Conservation (phyloP, 2,329 filamentous ascomycete species). For the Trichoderma sp. region DNA sequence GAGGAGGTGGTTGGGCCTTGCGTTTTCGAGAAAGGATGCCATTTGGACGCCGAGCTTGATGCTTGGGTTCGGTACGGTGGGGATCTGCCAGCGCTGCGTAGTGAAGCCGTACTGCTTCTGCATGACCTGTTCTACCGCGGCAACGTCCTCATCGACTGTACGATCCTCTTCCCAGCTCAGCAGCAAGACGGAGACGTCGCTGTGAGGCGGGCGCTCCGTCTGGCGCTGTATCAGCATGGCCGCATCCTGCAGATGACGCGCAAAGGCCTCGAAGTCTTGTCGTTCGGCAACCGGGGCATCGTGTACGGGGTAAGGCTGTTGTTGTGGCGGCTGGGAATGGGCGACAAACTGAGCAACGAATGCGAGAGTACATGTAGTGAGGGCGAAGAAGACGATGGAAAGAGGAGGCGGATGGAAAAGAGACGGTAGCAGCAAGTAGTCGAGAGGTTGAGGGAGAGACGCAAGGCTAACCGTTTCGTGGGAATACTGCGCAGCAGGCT, state of each 20-base stretch:
- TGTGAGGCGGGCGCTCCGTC: slow-evolving; percentile 59
- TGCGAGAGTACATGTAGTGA: background rate
- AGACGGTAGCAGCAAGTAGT: background rate
- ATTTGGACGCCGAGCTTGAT: slow-evolving; percentile 63
- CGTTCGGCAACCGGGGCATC: slow-evolving; percentile 49
- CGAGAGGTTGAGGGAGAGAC: background rate
- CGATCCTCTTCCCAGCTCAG: slow-evolving; percentile 64
- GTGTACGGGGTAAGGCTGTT: slow-evolving; percentile 41
- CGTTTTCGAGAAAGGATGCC: slow-evolving; percentile 59
- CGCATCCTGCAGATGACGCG: slow-evolving; percentile 67
- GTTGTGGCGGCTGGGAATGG: slow-evolving; percentile 26
- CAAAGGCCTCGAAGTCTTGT: slow-evolving; percentile 67
- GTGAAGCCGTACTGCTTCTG: slow-evolving; percentile 61
- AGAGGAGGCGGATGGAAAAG: background rate
- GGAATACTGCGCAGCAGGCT: slow-evolving; percentile 34
- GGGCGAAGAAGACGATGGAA: background rate
- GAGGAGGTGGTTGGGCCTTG: slow-evolving; percentile 59
- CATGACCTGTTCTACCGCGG: slow-evolving; percentile 57
- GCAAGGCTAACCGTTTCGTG: slow-evolving; percentile 40
- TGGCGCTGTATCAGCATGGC: slow-evolving; percentile 67
- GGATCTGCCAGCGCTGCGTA: slow-evolving; percentile 63
- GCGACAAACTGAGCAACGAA: background rate
- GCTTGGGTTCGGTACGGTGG: slow-evolving; percentile 58
- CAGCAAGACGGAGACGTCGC: slow-evolving; percentile 60
- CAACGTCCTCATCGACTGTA: slow-evolving; percentile 54